Base-by-base conservation (phyloP, 192 early-diverging fungal genomes). In the Gaertneriomyces sp. region DNA sequence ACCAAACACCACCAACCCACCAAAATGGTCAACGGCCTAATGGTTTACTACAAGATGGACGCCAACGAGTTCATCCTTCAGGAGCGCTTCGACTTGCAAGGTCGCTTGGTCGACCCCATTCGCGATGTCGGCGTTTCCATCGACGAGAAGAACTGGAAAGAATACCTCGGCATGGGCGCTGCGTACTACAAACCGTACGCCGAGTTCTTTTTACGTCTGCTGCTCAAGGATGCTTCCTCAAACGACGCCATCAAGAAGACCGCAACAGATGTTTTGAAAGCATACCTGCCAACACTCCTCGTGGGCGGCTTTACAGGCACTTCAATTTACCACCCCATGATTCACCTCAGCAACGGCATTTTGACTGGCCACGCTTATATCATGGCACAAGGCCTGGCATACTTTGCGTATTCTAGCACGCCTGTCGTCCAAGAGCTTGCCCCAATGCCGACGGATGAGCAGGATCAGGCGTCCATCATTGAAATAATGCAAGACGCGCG, bases 401-500 rank as follows among this genome's bases (percentile, higher is more conserved):
- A 53, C 62, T 64, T 46, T 46, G 47, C 62, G 14, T 64, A 64
- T 51, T 53, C 62, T 40, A 53, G 38, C 38, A 46, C 62, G 12
- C 62, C 62, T 39, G 53, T 64, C 62, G 19, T 64, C 33, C 1
- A 64, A 16, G n/a, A 17, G 12, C 62, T 64, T 14, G 49, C 62
- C 51, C 44, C 62, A 42, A 53, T 53, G 25, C 12, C 47, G 7
- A 42, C 7, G 1, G 62, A 64, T 12, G 50, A 64, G 5, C 14
- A 57, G 16, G 62, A 64, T 17, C 38, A 33, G 51, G 62, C 62
- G 16, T 53, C 50, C 42, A 42, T 64, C 0, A 5, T 64, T 10
- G 62, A 64, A 25, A 64, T 64, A 46, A 33, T 64, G 50, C 62
- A 64, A 53, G 62, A 64, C 41, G 62, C 42, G 9, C 62, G 62